These are phyloP conservation scores for Sistotremastrum suecicum DNA, from an alignment of 768 basidiomycete genomes.

Conservation along the genomic window DNA sequence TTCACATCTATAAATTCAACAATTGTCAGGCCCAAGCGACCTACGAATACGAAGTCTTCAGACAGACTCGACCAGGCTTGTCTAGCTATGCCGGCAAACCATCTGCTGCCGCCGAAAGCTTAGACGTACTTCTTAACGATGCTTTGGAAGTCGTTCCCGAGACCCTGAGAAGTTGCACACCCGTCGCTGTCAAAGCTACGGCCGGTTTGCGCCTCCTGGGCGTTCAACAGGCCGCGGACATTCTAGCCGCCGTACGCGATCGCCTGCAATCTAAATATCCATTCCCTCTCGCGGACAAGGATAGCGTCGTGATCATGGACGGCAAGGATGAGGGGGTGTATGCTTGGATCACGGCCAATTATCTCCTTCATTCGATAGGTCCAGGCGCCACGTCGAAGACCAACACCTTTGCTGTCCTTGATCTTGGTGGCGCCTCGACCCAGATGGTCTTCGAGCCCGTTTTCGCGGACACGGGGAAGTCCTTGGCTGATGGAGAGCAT, in stretches of 20 bases:
- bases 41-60: slow-evolving; percentile 92
- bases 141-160: slow-evolving; percentile 68
- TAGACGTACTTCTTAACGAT: slow-evolving; percentile 69
- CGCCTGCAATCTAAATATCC: slow-evolving; percentile 47
- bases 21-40: slow-evolving; percentile 62
- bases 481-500: slow-evolving; percentile 73
- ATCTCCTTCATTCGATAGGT: slow-evolving; percentile 65
- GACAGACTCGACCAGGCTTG: slow-evolving; percentile 66
- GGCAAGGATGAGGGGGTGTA: slow-evolving; percentile 96
- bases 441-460: slow-evolving; percentile 94
- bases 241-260: slow-evolving; percentile 57
- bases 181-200: slow-evolving; percentile 85
- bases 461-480: slow-evolving; percentile 27
- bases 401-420: slow-evolving; percentile 76
- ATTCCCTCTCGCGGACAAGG: slow-evolving; percentile 47
- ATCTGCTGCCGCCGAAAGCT: slow-evolving; percentile 55
- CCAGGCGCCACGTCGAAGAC: slow-evolving; percentile 30
- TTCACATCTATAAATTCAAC: slow-evolving; percentile 98
- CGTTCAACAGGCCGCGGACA: slow-evolving; percentile 43
- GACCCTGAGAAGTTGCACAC: slow-evolving; percentile 54
- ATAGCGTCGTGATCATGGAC: slow-evolving; percentile 82
- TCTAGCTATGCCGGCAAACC: slow-evolving; percentile 48
- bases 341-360: slow-evolving; percentile 97
- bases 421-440: slow-evolving; percentile 92
- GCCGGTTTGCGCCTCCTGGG: slow-evolving; percentile 75